These are phyloP conservation scores for Tarenaya hassleriana DNA, from an alignment of 345 rosid genomes.

Conservation along the genomic window DNA sequence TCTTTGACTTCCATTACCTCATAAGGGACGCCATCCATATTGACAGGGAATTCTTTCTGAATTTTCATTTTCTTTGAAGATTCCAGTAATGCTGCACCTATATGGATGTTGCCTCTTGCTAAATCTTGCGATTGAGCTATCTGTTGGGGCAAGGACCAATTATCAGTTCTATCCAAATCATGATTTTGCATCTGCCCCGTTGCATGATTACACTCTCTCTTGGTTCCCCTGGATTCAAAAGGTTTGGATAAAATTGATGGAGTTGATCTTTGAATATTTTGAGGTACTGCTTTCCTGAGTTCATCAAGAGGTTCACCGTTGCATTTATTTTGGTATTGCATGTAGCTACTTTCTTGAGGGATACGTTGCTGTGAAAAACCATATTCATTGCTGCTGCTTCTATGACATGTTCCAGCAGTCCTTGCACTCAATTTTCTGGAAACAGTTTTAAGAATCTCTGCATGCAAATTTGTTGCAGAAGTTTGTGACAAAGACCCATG, in stretches of 20 bases:
- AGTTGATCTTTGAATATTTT: slow-evolving; percentile 24
- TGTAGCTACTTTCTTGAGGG: slow-evolving; percentile 22
- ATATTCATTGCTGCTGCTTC: slow-evolving; percentile 19
- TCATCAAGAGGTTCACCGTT: slow-evolving; percentile 22
- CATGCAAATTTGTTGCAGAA: slow-evolving; percentile 24
- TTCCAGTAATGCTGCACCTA: slow-evolving; percentile 18
- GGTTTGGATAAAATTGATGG: slow-evolving; percentile 20
- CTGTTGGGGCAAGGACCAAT: slow-evolving; percentile 20
- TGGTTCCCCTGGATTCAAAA: slow-evolving; percentile 35
- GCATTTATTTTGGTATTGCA: slow-evolving; percentile 24
- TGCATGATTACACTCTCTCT: slow-evolving; percentile 36
- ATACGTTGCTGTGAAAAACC: slow-evolving; percentile 20
- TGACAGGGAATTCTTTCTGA: slow-evolving; percentile 27
- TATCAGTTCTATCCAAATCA: slow-evolving; percentile 15
- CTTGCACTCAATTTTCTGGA: slow-evolving; percentile 16
- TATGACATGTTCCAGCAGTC: slow-evolving; percentile 22
- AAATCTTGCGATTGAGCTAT: slow-evolving; percentile 22
- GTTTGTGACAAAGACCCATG: slow-evolving; percentile 20
- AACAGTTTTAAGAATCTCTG: slow-evolving; percentile 7
- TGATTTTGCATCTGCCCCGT: slow-evolving; percentile 28
- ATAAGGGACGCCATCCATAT: slow-evolving; percentile 21
- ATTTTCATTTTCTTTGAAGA: slow-evolving; percentile 37
- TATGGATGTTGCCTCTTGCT: slow-evolving; percentile 25
- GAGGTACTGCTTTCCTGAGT: slow-evolving; percentile 25
- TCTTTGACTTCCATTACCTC: slow-evolving; percentile 21